Conservation (phyloP, 2,329 filamentous ascomycete genomes). For the Colletotrichum sp. region DNA sequence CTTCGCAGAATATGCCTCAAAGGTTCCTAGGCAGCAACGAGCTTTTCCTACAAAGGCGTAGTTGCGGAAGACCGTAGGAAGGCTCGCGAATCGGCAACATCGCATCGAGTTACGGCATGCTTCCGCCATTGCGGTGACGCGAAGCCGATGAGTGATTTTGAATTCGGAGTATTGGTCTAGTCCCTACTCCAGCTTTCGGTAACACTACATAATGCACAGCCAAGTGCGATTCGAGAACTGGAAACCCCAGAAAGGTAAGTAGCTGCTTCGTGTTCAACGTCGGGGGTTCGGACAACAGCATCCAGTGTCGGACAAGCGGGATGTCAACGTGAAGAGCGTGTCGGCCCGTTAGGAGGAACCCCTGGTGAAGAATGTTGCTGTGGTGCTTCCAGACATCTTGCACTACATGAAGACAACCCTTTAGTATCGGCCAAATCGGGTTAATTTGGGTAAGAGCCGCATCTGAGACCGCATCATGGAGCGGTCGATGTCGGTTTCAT, state of each 20-base stretch:
- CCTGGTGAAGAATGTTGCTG: not conserved
- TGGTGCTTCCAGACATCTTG: not conserved
- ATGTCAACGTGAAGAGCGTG: not conserved
- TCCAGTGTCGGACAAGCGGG: not conserved
- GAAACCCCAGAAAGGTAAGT: not conserved
- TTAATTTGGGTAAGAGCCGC: not conserved
- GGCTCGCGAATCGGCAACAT: not conserved
- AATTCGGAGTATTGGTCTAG: not conserved
- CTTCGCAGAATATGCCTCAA: not conserved
- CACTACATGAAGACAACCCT: not conserved
- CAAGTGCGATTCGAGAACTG: not conserved
- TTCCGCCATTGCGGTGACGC: not conserved
- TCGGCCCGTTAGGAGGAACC: not conserved
- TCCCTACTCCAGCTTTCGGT: not conserved
- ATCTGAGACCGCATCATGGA: not conserved
- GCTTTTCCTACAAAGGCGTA: not conserved
- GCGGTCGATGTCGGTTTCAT: not conserved
- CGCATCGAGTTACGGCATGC: not conserved
- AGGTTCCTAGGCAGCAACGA: not conserved
- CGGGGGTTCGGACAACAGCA: not conserved
- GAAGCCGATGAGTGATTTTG: not conserved
- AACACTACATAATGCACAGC: not conserved
- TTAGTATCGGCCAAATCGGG: not conserved
- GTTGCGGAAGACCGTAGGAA: not conserved
- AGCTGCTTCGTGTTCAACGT: not conserved